phyloP scores from a whole-genome alignment of 176 grass and related monocot genomes.

The Miscanthus lutarioriparius region DNA sequence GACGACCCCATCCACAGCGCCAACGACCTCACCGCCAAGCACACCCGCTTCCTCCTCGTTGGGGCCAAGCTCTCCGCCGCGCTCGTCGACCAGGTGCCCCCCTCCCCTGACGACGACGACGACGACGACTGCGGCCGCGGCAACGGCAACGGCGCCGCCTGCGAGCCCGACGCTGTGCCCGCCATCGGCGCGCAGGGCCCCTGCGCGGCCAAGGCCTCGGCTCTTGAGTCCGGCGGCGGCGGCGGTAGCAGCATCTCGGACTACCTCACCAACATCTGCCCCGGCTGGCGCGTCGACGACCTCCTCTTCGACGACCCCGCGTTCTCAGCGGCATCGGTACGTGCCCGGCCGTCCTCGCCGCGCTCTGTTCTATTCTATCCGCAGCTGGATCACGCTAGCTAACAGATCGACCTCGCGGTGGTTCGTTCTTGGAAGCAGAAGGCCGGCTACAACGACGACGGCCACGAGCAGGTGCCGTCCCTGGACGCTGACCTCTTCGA shows the following conservation, averaged over 20 bases:
- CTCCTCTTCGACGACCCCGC: conserved; percentile 59
- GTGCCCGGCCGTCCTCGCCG: neutral
- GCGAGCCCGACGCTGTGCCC: neutral
- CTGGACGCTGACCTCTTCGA: conserved; percentile 19
- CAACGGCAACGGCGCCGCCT: neutral
- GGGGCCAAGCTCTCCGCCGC: conserved; percentile 64
- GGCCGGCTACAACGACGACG: neutral
- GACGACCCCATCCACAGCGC: conserved; percentile 79
- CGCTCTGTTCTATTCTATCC: neutral
- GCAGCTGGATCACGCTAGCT: neutral
- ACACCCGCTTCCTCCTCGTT: conserved; percentile 84
- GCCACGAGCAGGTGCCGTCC: conserved; percentile 64
- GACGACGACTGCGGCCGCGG: neutral
- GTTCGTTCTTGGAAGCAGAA: conserved; percentile 14
- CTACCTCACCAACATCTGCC: conserved; percentile 84
- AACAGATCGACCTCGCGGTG: neutral
- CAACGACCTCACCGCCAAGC: conserved; percentile 87
- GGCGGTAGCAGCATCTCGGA: conserved; percentile 66
- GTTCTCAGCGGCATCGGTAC: conserved; percentile 35
- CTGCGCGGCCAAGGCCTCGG: neutral
- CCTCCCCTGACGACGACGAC: neutral
- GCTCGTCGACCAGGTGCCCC: conserved; percentile 20
- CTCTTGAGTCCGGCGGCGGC: neutral
- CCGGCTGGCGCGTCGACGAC: conserved; percentile 88
- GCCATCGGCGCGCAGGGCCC: neutral